phyloP scores from a whole-genome alignment of 345 rosid species.

The Ceriops tagal region DNA sequence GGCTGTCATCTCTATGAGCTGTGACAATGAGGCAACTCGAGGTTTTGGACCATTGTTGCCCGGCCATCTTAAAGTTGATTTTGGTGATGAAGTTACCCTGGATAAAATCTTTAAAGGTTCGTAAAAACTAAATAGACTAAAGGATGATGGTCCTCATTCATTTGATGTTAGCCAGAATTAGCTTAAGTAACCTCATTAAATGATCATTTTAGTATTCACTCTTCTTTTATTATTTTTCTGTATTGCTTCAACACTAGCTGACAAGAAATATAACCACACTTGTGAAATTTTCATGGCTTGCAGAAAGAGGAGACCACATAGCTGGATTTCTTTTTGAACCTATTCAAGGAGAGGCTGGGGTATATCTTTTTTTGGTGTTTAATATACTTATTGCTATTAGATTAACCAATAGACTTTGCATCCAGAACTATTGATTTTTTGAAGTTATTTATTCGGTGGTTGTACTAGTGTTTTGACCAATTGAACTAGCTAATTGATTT shows the following conservation, averaged over 20 bases:
- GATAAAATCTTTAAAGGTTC: slow-evolving; percentile 77
- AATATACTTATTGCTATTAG: slow-evolving; percentile 1
- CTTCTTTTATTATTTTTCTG: neutral
- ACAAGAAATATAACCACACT: neutral
- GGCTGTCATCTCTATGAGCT: slow-evolving; percentile 94
- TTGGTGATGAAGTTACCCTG: slow-evolving; percentile 68
- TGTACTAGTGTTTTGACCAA: no score
- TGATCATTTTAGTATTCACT: neutral
- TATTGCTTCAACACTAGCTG: neutral
- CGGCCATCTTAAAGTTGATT: slow-evolving; percentile 91
- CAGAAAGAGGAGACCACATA: slow-evolving; percentile 71
- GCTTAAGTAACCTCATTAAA: neutral
- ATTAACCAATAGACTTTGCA: neutral
- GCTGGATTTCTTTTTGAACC: slow-evolving; percentile 98
- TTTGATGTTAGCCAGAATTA: slow-evolving; percentile 1
- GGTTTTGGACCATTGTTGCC: slow-evolving; percentile 93
- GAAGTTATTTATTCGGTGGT: no score
- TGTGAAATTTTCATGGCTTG: slow-evolving; percentile 20
- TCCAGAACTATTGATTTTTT: neutral
- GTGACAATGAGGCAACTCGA: slow-evolving; percentile 93
- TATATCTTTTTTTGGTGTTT: slow-evolving; percentile 31
- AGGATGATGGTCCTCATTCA: neutral
- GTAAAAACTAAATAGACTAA: neutral
- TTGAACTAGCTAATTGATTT: no score
- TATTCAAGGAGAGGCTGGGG: slow-evolving; percentile 99